phyloP scores from a whole-genome alignment of 2,329 filamentous ascomycete species.

The Verticillium isaacii region DNA sequence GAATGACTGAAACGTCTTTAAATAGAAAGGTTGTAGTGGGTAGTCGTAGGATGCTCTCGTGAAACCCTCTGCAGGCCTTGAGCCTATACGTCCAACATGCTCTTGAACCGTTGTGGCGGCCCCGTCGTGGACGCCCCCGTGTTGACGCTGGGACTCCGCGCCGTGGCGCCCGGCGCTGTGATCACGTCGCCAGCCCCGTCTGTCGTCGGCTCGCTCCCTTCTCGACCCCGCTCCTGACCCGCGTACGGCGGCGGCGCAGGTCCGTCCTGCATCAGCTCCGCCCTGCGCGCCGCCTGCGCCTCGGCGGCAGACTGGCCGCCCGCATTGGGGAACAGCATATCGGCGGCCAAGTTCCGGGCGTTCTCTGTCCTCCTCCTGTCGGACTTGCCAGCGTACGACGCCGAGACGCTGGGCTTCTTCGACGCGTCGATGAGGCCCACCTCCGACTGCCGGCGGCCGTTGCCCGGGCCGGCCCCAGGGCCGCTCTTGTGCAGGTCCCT shows the following conservation, averaged over 20 bases:
- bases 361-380: constrained; percentile 40
- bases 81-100: constrained; percentile 51
- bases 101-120: constrained; percentile 50
- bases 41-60: not conserved
- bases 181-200: constrained; percentile 11
- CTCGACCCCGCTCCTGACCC: constrained; percentile 18
- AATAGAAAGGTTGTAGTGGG: not conserved
- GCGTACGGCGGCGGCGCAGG: constrained; percentile 36
- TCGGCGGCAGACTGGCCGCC: constrained; percentile 14
- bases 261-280: constrained; percentile 37
- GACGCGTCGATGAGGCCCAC: constrained; percentile 18
- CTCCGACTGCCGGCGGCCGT: constrained; percentile 17
- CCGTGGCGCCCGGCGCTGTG: constrained; percentile 19
- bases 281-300: constrained; percentile 26
- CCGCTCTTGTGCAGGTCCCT: constrained; percentile 18
- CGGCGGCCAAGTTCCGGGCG: constrained; percentile 35
- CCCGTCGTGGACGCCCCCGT: constrained; percentile 38
- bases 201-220: constrained; percentile 3
- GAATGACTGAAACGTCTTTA: not conserved
- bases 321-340: constrained; percentile 43
- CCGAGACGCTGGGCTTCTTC: constrained; percentile 13
- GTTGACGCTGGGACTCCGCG: constrained; percentile 28
- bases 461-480: constrained; percentile 2
- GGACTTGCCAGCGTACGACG: constrained; percentile 35
- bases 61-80: not conserved